Conservation (phyloP, 2,329 filamentous ascomycete species). For the Pyrenochaeta sp. region DNA sequence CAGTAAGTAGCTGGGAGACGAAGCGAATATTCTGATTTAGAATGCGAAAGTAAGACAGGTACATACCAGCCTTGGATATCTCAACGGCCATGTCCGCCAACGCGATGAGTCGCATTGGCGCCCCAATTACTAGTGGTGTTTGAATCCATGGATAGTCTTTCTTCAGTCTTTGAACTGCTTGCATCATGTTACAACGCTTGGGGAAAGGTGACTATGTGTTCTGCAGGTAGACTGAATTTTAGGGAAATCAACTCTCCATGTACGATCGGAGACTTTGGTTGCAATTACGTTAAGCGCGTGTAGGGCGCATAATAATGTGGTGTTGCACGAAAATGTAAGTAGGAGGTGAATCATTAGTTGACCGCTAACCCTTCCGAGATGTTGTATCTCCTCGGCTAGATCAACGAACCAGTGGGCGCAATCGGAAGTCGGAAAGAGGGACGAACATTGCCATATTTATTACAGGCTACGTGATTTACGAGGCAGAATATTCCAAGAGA, state of each 20-base stretch:
- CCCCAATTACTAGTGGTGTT: conserved; percentile 66
- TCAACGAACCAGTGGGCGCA: conserved; percentile 1
- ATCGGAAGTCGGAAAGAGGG: neutral
- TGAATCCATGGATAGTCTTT: conserved; percentile 66
- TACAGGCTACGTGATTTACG: neutral
- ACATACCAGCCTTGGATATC: conserved; percentile 62
- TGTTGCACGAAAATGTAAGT: neutral
- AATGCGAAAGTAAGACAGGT: neutral
- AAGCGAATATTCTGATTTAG: too few species aligned
- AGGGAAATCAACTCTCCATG: neutral
- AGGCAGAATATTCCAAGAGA: neutral
- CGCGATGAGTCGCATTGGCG: conserved; percentile 74
- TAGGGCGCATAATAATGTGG: neutral
- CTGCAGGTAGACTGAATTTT: too few species aligned
- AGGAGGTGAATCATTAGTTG: neutral
- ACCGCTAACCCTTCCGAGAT: neutral
- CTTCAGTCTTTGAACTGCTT: conserved; percentile 29
- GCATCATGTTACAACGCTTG: conserved; percentile 7
- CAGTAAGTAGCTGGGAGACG: too few species aligned
- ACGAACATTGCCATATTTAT: neutral
- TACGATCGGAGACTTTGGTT: neutral
- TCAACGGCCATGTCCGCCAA: conserved; percentile 65
- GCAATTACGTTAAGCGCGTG: neutral
- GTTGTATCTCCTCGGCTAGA: neutral
- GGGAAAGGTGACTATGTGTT: neutral